These are phyloP conservation scores for Seiridium unicorne DNA, from an alignment of 2,329 filamentous ascomycete species.

Conservation along the genomic window DNA sequence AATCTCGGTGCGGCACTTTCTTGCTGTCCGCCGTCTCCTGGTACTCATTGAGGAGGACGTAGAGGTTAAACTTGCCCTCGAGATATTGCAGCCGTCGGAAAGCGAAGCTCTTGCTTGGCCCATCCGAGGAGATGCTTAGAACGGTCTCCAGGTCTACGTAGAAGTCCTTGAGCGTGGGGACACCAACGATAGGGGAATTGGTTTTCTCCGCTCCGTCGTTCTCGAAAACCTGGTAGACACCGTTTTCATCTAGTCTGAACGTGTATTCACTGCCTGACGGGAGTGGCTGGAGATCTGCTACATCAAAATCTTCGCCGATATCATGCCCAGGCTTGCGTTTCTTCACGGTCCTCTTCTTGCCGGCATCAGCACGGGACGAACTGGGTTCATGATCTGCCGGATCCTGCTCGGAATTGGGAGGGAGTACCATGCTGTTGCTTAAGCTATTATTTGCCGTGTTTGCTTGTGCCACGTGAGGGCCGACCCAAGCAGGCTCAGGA, in stretches of 20 bases:
- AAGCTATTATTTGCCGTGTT: constrained; percentile 33
- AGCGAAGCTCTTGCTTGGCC: constrained; percentile 94
- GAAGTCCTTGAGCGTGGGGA: constrained; percentile 93
- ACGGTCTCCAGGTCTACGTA: constrained; percentile 93
- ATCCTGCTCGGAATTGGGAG: constrained; percentile 25
- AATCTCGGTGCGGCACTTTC: constrained; percentile 94
- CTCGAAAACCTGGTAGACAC: constrained; percentile 92
- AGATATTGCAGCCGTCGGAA: constrained; percentile 93
- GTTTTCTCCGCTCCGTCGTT: constrained; percentile 59
- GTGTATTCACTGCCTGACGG: constrained; percentile 69
- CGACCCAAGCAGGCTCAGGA: constrained; percentile 86
- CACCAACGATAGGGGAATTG: constrained; percentile 69
- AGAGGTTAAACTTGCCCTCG: constrained; percentile 96
- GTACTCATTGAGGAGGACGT: constrained; percentile 91
- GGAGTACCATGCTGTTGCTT: constrained; percentile 42
- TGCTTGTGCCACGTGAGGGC: constrained; percentile 38
- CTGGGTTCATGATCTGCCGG: constrained; percentile 21
- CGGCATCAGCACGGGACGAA: constrained; percentile 30
- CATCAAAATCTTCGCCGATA: constrained; percentile 88
- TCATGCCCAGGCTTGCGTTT: constrained; percentile 83
- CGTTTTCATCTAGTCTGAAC: constrained; percentile 76
- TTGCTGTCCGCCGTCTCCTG: constrained; percentile 98
- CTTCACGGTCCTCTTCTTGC: constrained; percentile 48
- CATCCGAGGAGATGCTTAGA: constrained; percentile 87
- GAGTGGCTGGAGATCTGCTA: constrained; percentile 74